Base-by-base conservation (phyloP, 2,329 filamentous ascomycete genomes). In the Orbilia ellipsospora region DNA sequence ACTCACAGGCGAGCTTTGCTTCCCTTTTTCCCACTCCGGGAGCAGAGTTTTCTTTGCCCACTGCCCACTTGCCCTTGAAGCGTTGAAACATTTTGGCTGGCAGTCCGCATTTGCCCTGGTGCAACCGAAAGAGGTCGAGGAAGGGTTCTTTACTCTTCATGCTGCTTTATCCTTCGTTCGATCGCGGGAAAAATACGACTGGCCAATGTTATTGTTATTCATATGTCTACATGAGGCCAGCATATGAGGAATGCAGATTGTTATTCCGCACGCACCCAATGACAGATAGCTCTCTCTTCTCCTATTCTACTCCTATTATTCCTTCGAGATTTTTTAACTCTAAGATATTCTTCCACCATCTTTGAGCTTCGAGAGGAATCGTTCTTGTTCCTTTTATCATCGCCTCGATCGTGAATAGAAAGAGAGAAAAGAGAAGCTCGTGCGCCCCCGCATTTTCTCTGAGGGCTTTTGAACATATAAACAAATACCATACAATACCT, bases 31-130 rank as follows among this genome's bases (percentile, higher is more conserved):
- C 44, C 3, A n/a, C 44, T 48, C 44, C 13, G 2, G 44, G 16
- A 48, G 44, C 13, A 48, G 44, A 48, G 13, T 48, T 48, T 48
- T 48, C 44, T 36, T 6, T 36, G 16, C 44, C 44, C 40, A 44
- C 23, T n/a, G n/a, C n/a, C n/a, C 31, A 36, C 31, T 36, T 36
- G 44, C 15, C 15, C 44, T 48, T 7, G 44, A 12, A 48, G 44
- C n/a, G 40, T 18, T 42, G 31, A 28, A 42, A 45, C n/a, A 15
- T 45, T 59, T 59, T 26, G 5, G 16, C 28, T 10, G 15, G 31
- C 31, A 40, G 56, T 67, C 57, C 16, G 63, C 50, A 68, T 68
- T 64, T 72, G 67, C 66, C 66, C 59, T 50, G 51, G 36, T 70
- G 57, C 66, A 70, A 26, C 51, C 66, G 66, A 69, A 59, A 52